Percentiles rank a stretch among this genome's conserved stretches.
phyloP scores from a whole-genome alignment of 2,329 filamentous ascomycete species.

The Penicillium frequentans region DNA sequence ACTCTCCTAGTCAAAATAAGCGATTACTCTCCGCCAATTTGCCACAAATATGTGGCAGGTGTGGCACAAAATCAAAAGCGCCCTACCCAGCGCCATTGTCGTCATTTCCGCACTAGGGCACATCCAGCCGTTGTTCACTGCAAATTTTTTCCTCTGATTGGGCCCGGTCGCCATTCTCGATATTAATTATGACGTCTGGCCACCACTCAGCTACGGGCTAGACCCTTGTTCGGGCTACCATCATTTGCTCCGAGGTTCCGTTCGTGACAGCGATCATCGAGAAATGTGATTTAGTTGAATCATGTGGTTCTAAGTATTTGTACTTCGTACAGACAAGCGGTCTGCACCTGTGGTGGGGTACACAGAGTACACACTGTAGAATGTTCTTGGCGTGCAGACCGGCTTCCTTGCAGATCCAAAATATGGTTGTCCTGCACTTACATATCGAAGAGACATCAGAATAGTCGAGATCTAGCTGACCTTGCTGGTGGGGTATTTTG shows the following conservation, averaged over 20 bases:
- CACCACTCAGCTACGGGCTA: neutral
- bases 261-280: neutral
- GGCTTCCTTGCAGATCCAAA: neutral
- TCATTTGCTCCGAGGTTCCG: neutral
- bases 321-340: neutral
- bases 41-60: too few species aligned
- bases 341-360: neutral
- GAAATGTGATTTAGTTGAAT: neutral
- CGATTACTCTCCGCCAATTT: too few species aligned
- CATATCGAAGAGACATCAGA: neutral
- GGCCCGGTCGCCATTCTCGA: neutral
- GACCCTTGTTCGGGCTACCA: neutral
- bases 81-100: constrained; percentile 13
- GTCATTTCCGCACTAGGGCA: constrained; percentile 13
- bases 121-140: neutral
- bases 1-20: too few species aligned
- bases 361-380: too few species aligned
- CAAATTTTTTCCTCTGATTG: constrained; percentile 4
- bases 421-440: neutral
- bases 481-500: neutral
- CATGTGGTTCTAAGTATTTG: neutral
- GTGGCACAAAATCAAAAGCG: too few species aligned
- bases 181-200: constrained; percentile 15
- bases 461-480: neutral
- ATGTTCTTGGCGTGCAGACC: neutral